Evolutionary conservation across 129 eudicot genomes (phyloP).

Genomic region (Mikania micrantha): DNA sequence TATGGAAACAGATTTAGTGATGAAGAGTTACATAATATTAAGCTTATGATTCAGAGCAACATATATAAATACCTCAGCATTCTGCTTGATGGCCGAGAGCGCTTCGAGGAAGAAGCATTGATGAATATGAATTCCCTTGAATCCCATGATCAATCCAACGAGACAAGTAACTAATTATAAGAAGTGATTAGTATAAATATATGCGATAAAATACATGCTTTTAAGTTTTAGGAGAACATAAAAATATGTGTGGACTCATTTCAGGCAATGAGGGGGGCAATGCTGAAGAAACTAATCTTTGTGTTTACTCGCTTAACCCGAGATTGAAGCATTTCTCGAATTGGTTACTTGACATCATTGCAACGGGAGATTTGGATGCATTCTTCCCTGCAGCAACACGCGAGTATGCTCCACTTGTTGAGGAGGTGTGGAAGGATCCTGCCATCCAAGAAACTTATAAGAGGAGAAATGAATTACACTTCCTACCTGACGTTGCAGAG

Average conservation of each 20-base stretch:
- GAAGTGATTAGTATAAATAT: not conserved
- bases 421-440: constrained; percentile 52
- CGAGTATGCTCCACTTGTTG: constrained; percentile 48
- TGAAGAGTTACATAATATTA: constrained; percentile 44
- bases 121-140: constrained; percentile 8
- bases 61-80: constrained; percentile 42
- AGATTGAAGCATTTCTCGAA: constrained; percentile 55
- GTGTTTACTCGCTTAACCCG: constrained; percentile 41
- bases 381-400: constrained; percentile 52
- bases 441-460: constrained; percentile 54
- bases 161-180: not conserved
- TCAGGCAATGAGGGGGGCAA: not conserved
- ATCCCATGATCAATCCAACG: constrained; percentile 2
- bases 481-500: constrained; percentile 44
- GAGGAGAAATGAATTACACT: constrained; percentile 36
- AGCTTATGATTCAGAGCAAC: constrained; percentile 53
- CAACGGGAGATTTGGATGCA: constrained; percentile 41
- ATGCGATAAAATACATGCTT: not conserved
- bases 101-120: constrained; percentile 44
- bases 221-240: not conserved
- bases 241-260: not conserved
- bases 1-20: constrained; percentile 32
- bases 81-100: constrained; percentile 59
- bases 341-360: constrained; percentile 49
- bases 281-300: constrained; percentile 23